Conservation (phyloP, 805 yeast genomes). For the Metschnikowia orientalis region DNA sequence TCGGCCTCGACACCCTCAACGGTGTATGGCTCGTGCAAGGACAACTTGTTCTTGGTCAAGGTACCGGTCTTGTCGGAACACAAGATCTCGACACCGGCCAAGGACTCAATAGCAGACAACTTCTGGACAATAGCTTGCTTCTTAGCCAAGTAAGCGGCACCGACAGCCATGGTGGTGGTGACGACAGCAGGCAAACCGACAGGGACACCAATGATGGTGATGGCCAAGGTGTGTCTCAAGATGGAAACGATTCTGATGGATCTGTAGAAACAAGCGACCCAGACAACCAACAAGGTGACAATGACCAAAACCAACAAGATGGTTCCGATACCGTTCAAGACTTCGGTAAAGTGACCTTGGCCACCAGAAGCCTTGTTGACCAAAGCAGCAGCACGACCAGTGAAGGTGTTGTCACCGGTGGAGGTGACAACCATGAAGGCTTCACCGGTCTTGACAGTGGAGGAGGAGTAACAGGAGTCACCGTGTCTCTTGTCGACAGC, state of each 20-base stretch:
- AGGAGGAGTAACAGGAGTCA: slow-evolving; percentile 85
- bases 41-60: slow-evolving; percentile 92
- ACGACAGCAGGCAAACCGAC: slow-evolving; percentile 98
- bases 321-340: slow-evolving; percentile 95
- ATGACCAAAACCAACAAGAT: slow-evolving; percentile 84
- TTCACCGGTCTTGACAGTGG: slow-evolving; percentile 94
- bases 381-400: slow-evolving; percentile 95
- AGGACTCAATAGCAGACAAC: slow-evolving; percentile 92
- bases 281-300: slow-evolving; percentile 79
- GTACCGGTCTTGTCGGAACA: slow-evolving; percentile 99
- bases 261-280: slow-evolving; percentile 95
- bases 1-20: slow-evolving; percentile 96
- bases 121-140: slow-evolving; percentile 97
- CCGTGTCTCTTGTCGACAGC: slow-evolving; percentile 91
- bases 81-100: slow-evolving; percentile 96
- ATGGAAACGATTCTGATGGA: slow-evolving; percentile 80
- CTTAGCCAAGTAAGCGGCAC: slow-evolving; percentile 98
- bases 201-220: slow-evolving; percentile 96
- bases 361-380: slow-evolving; percentile 93
- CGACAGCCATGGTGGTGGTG: slow-evolving; percentile 99
- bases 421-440: slow-evolving; percentile 91
- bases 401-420: slow-evolving; percentile 93
- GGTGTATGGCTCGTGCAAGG: slow-evolving; percentile 95
- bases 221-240: slow-evolving; percentile 88
- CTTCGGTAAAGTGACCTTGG: slow-evolving; percentile 95